Conservation (phyloP, 2,329 filamentous ascomycete genomes). For the Arthrobotrys iridis region DNA sequence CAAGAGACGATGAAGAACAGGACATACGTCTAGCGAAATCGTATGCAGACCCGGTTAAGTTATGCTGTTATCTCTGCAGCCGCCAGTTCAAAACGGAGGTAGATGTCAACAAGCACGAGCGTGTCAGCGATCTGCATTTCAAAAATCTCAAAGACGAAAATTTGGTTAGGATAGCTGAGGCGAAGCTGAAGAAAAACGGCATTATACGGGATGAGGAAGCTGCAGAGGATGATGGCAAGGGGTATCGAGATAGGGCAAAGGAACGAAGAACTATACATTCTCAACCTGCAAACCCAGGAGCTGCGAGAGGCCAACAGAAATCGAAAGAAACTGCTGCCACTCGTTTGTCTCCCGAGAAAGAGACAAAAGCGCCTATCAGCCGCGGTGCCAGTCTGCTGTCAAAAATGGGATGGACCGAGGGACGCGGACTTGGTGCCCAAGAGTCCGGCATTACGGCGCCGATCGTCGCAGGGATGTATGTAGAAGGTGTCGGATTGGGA, state of each 20-base stretch:
- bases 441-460: conserved; percentile 72
- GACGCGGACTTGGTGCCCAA: conserved; percentile 72
- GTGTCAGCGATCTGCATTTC: conserved; percentile 69
- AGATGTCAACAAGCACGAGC: conserved; percentile 70
- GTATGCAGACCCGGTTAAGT: conserved; percentile 69
- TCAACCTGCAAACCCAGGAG: conserved; percentile 68
- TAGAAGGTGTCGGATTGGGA: conserved; percentile 75
- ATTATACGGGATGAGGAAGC: conserved; percentile 56
- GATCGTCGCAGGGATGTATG: conserved; percentile 73
- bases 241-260: conserved; percentile 74
- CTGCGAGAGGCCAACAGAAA: conserved; percentile 58
- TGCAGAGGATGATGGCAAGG: conserved; percentile 49
- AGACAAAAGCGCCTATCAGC: conserved; percentile 65
- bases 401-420: conserved; percentile 77
- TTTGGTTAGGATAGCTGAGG: conserved; percentile 62
- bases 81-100: conserved; percentile 68
- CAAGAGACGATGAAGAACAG: conserved; percentile 56
- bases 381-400: conserved; percentile 72
- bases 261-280: conserved; percentile 73
- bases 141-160: conserved; percentile 67
- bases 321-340: conserved; percentile 59
- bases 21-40: conserved; percentile 66
- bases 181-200: conserved; percentile 61
- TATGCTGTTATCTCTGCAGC: conserved; percentile 72
- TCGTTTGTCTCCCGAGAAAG: conserved; percentile 58